A percentile compares a stretch with the other conserved stretches of the same genome.
Evolutionary conservation across 352 stramenopile genomes (phyloP).

Genomic region (Pythium phragmitis): DNA sequence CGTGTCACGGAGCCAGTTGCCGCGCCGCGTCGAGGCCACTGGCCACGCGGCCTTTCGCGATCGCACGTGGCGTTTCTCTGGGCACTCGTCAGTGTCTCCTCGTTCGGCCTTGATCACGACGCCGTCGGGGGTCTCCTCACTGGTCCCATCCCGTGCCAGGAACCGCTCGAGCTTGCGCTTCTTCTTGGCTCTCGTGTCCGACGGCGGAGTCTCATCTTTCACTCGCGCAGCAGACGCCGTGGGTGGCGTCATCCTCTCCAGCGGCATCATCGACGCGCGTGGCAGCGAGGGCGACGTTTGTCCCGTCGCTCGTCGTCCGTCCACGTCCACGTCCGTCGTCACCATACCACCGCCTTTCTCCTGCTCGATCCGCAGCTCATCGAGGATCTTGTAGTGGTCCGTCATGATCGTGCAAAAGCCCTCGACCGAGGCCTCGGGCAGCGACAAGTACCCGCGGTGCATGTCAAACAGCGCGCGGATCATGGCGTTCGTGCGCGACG

Average conservation of each 20-base stretch:
- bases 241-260: neutral
- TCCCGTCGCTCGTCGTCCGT: neutral
- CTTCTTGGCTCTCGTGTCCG: constrained; percentile 32
- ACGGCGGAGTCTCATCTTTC: constrained; percentile 12
- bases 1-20: neutral
- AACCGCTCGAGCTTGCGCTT: constrained; percentile 51
- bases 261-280: neutral
- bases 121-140: neutral
- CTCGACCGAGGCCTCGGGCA: constrained; percentile 62
- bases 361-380: constrained; percentile 22
- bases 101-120: neutral
- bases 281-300: neutral
- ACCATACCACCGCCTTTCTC: neutral
- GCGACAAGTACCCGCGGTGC: constrained; percentile 68
- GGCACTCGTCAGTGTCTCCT: neutral
- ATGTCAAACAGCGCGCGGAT: constrained; percentile 63
- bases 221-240: neutral
- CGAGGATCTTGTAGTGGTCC: constrained; percentile 58
- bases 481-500: constrained; percentile 52
- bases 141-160: constrained; percentile 24
- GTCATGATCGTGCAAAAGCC: constrained; percentile 71
- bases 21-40: constrained; percentile 9
- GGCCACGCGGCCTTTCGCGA: constrained; percentile 1
- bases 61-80: neutral
- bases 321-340: constrained; percentile 2